These are phyloP conservation scores for Yamadazyma insecticola DNA, from an alignment of 805 yeast genomes.

Conservation along the genomic window DNA sequence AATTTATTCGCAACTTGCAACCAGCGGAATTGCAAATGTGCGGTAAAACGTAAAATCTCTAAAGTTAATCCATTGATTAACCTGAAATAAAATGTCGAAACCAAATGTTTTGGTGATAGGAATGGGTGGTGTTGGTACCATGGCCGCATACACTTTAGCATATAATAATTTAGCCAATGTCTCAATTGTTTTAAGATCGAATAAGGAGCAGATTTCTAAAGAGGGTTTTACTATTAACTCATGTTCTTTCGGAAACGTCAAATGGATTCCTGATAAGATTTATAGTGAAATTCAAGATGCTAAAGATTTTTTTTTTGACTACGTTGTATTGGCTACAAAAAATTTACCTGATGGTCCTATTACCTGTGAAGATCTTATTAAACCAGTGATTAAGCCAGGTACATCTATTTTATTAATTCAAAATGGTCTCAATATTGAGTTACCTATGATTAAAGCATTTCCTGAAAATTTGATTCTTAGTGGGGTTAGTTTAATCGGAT, in stretches of 20 bases:
- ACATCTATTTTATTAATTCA: constrained; percentile 33
- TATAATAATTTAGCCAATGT: constrained; percentile 39
- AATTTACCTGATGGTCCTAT: constrained; percentile 31
- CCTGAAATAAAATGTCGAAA: constrained; percentile 1
- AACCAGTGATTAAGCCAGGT: constrained; percentile 23
- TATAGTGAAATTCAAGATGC: constrained; percentile 28
- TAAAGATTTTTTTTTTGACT: constrained; percentile 22
- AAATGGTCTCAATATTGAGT: constrained; percentile 36
- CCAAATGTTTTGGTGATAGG: constrained; percentile 60
- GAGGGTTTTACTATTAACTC: constrained; percentile 31
- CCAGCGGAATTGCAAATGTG: too few species aligned
- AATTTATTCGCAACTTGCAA: too few species aligned
- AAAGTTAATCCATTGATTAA: too few species aligned
- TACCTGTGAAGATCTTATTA: constrained; percentile 40
- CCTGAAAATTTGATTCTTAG: constrained; percentile 31
- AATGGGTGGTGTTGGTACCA: constrained; percentile 83
- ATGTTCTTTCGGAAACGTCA: constrained; percentile 26
- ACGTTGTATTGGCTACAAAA: constrained; percentile 34
- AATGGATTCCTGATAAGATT: constrained; percentile 27
- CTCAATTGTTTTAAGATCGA: constrained; percentile 34
- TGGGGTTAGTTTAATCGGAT: constrained; percentile 34
- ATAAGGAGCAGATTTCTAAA: constrained; percentile 22
- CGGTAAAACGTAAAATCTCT: too few species aligned
- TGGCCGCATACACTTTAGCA: constrained; percentile 62
- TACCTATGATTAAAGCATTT: constrained; percentile 24